A percentile compares a stretch with the other conserved stretches of the same genome.
Evolutionary conservation across 306 rosid species (phyloP).

Genomic region (Aeschynomene evenia): DNA sequence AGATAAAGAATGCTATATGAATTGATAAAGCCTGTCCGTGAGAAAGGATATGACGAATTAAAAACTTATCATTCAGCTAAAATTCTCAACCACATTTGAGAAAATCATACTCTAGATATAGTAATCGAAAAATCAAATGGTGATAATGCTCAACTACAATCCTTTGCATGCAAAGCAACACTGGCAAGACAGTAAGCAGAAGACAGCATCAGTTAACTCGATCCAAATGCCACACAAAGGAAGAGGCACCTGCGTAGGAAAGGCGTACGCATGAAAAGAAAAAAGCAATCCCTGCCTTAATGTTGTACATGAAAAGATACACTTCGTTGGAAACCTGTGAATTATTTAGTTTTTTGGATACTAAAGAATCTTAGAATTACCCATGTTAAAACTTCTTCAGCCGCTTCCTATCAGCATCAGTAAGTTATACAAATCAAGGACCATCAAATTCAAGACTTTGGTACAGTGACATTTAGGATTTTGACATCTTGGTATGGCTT

Average conservation of each 20-base stretch:
- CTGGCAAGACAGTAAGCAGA: constrained; percentile 2
- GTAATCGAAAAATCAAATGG: not conserved
- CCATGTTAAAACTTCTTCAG: constrained; percentile 8
- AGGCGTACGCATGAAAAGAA: not conserved
- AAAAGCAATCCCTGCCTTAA: not conserved
- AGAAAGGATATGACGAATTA: no score
- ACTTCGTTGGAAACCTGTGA: constrained; percentile 4
- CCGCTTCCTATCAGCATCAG: not conserved
- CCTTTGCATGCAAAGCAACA: constrained; percentile 7
- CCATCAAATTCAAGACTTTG: constrained; percentile 78
- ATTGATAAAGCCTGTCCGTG: no score
- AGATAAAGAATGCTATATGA: no score
- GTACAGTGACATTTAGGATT: constrained; percentile 89
- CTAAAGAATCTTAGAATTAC: constrained; percentile 1
- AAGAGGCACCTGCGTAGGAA: not conserved
- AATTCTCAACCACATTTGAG: not conserved
- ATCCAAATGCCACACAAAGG: not conserved
- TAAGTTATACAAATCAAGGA: constrained; percentile 11
- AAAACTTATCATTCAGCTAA: no score
- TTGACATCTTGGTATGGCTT: constrained; percentile 94
- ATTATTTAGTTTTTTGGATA: no score
- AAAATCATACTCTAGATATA: not conserved
- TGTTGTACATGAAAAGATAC: not conserved
- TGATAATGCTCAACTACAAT: not conserved
- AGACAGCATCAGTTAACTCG: not conserved